Evolutionary conservation across 1,284 basidiomycete genomes (phyloP).

Genomic region (Hymenochaete sp.): DNA sequence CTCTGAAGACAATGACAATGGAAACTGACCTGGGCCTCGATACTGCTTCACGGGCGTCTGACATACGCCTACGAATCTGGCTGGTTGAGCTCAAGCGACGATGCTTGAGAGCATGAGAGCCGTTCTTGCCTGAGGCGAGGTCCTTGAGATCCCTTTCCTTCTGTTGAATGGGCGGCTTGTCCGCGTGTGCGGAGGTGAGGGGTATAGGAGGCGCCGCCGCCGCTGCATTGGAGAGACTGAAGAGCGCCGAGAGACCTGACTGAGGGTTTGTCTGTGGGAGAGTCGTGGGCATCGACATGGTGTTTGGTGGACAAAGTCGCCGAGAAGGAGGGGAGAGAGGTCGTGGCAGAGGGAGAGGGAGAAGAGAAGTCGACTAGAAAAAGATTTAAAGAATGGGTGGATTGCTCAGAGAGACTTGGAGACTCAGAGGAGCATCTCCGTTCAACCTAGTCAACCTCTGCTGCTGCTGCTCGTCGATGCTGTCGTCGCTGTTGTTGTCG

Average conservation of each 20-base stretch:
- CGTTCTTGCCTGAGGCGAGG: conserved; percentile 11
- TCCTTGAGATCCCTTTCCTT: conserved; percentile 5
- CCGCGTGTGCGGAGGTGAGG: conserved; percentile 2
- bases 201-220: conserved; percentile 17
- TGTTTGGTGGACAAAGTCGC: no score
- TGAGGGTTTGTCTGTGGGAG: conserved; percentile 1
- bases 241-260: conserved; percentile 17
- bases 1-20: conserved; percentile 11
- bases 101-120: conserved; percentile 33
- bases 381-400: no score
- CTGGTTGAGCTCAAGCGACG: conserved; percentile 61
- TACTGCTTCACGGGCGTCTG: conserved; percentile 69
- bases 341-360: no score
- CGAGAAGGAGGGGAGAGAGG: no score
- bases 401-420: no score
- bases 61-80: conserved; percentile 56
- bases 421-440: no score
- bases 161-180: not conserved
- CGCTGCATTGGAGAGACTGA: conserved; percentile 17
- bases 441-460: no score
- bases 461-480: no score
- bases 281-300: no score
- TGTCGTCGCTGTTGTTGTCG: no score
- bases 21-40: conserved; percentile 57
- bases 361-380: no score